phyloP scores from a whole-genome alignment of 495 filamentous ascomycete genomes.

The Aspergillus funiculosus region DNA sequence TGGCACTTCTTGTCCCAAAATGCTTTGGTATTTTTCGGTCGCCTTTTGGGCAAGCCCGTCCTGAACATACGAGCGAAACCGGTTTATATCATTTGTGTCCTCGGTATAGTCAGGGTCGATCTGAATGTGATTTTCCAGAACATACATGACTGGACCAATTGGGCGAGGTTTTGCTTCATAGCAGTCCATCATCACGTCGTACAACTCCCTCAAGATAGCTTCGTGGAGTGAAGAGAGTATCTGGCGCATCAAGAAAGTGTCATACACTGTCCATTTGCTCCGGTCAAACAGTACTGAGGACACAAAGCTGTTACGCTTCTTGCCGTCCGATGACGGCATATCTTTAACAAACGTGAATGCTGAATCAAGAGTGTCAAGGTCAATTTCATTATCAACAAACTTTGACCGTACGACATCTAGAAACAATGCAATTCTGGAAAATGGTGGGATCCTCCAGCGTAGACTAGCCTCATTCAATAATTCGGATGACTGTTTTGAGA shows the following conservation, averaged over 20 bases:
- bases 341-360: constrained; percentile 79
- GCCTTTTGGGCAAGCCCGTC: constrained; percentile 70
- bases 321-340: constrained; percentile 48
- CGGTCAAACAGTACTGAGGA: constrained; percentile 51
- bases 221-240: constrained; percentile 72
- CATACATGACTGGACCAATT: constrained; percentile 71
- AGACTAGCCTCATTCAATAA: constrained; percentile 77
- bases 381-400: constrained; percentile 80
- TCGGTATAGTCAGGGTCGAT: constrained; percentile 69
- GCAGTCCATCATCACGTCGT: constrained; percentile 76
- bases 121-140: constrained; percentile 79
- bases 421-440: constrained; percentile 73
- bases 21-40: constrained; percentile 61
- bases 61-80: constrained; percentile 62
- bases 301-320: constrained; percentile 44
- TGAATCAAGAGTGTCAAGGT: constrained; percentile 70
- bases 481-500: constrained; percentile 78
- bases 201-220: constrained; percentile 79
- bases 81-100: constrained; percentile 58
- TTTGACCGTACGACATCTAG: constrained; percentile 80
- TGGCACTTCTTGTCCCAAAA: constrained; percentile 68
- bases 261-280: constrained; percentile 71
- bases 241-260: constrained; percentile 69
- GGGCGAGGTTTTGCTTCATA: constrained; percentile 80
- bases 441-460: constrained; percentile 86